Base-by-base conservation (phyloP, 176 grass and related monocot species). In the Triticum turgidum region DNA sequence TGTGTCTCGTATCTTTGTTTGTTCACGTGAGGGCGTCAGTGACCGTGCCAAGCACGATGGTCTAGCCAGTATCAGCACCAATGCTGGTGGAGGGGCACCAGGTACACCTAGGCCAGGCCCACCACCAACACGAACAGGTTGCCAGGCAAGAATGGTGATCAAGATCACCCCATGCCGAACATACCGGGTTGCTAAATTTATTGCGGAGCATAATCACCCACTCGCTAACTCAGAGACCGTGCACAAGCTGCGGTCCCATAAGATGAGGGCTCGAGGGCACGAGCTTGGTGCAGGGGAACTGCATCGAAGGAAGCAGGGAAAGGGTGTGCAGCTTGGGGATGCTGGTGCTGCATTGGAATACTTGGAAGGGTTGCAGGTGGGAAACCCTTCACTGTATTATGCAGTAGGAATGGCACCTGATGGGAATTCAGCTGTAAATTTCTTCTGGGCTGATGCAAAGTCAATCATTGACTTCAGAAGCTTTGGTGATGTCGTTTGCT, bases 391-490 rank as follows among this genome's bases (percentile, higher is more conserved):
- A 9, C 67, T 95, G 22, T 91, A 91, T 79, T 95, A 93, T 83
- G 86, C 89, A 14, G 84, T 91, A 59, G 88, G 91, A 56, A 77
- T 90, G 72, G 87, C 80, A 6, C 86, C 85, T 75, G 80, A 89
- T 88, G 86, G 88, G 37, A 93, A 87, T 39, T 86, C 84, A 15
- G 81, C 84, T 80, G 78, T 42, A 22, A 95, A 93, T 84, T 93
- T 98, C 87, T 98, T 98, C 84, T 98, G 93, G 95, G 85, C 95
- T 78, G 95, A 98, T 83, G 82, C 91, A 14, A 93, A 98, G 78
- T 98, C 93, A 70, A 82, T 90, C 37, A 89, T 92, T 11, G 95
- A 98, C 80, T 95, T 85, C 75, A 90, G 79, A 81, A 91, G 85
- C 86, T 98, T 98, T 80, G 90, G 90, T 69, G 95, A 98, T 77